phyloP scores from a whole-genome alignment of 2,329 filamentous ascomycete species.

The Dactylellina sp. region DNA sequence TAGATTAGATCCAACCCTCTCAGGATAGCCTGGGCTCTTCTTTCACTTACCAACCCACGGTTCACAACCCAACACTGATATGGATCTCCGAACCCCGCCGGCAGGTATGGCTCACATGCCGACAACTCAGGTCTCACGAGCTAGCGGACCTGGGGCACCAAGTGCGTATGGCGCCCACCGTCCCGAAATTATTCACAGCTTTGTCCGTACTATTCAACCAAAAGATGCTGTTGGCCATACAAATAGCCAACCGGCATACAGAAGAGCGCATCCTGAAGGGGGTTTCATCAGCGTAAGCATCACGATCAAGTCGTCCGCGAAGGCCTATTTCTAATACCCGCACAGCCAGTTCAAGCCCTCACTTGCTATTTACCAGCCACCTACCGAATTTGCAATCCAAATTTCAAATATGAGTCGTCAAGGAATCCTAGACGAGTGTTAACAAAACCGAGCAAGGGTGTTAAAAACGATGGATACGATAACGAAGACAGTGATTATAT shows the following conservation, averaged over 20 bases:
- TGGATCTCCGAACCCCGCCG: conserved; percentile 72
- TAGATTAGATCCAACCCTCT: too few relatives aligned
- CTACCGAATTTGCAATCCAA: conserved; percentile 97
- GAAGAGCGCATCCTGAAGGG: conserved; percentile 93
- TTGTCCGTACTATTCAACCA: conserved; percentile 79
- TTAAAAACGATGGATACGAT: conserved; percentile 98
- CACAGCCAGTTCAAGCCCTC: conserved; percentile 89
- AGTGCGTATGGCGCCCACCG: conserved; percentile 68
- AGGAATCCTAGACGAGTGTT: conserved; percentile 93
- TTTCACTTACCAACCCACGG: conserved; percentile 81
- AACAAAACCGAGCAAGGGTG: conserved; percentile 97
- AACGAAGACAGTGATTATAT: conserved; percentile 99
- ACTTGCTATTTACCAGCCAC: conserved; percentile 93
- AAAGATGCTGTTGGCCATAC: conserved; percentile 83
- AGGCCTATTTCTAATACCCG: conserved; percentile 10
- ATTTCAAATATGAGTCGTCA: conserved; percentile 98
- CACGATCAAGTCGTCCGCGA: conserved; percentile 2
- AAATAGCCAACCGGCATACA: conserved; percentile 87
- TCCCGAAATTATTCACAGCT: conserved; percentile 82
- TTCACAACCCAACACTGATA: conserved; percentile 75
- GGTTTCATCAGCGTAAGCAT: conserved; percentile 89
- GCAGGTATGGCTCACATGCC: conserved; percentile 76
- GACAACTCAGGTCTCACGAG: conserved; percentile 72
- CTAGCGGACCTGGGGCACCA: conserved; percentile 65
- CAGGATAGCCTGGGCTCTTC: conserved; percentile 62